These are phyloP conservation scores for Trametes pubescens DNA, from an alignment of 1,284 basidiomycete genomes.

Conservation along the genomic window DNA sequence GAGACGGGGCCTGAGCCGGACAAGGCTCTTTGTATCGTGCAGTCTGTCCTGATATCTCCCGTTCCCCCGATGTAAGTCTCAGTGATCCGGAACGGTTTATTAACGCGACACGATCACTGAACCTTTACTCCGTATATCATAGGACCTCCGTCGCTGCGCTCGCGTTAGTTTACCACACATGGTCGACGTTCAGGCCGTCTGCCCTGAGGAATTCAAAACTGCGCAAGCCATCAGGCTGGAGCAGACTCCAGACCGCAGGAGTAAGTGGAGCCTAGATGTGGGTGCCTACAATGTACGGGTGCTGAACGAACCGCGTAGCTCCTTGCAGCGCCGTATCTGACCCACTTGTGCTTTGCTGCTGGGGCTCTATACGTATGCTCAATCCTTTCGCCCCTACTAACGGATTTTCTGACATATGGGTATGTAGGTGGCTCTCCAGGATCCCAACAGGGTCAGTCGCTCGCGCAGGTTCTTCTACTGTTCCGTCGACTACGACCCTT, in stretches of 20 bases:
- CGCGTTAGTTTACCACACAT: constrained; percentile 33
- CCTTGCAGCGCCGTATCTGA: constrained; percentile 33
- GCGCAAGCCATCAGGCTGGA: neutral
- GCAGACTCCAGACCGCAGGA: constrained; percentile 15
- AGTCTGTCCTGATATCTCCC: constrained; percentile 53
- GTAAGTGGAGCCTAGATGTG: constrained; percentile 16
- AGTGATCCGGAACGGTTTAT: too few species aligned
- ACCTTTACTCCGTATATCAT: neutral
- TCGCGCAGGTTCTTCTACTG: constrained; percentile 39
- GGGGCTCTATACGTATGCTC: constrained; percentile 35
- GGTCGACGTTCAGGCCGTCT: constrained; percentile 29
- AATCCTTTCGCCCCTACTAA: neutral
- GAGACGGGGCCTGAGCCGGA: constrained; percentile 50
- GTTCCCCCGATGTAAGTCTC: constrained; percentile 54
- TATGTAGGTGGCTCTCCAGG: constrained; percentile 32
- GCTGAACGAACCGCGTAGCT: constrained; percentile 13
- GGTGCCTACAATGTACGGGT: neutral
- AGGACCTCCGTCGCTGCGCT: constrained; percentile 33
- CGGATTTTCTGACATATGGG: neutral
- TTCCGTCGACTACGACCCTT: constrained; percentile 33
- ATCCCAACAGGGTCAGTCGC: constrained; percentile 37
- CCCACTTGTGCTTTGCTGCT: constrained; percentile 34
- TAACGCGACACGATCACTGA: neutral
- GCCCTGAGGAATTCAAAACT: neutral
- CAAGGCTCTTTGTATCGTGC: constrained; percentile 51